These are phyloP conservation scores for Alternaria metachromatica DNA, from an alignment of 2,329 filamentous ascomycete genomes.

Conservation along the genomic window DNA sequence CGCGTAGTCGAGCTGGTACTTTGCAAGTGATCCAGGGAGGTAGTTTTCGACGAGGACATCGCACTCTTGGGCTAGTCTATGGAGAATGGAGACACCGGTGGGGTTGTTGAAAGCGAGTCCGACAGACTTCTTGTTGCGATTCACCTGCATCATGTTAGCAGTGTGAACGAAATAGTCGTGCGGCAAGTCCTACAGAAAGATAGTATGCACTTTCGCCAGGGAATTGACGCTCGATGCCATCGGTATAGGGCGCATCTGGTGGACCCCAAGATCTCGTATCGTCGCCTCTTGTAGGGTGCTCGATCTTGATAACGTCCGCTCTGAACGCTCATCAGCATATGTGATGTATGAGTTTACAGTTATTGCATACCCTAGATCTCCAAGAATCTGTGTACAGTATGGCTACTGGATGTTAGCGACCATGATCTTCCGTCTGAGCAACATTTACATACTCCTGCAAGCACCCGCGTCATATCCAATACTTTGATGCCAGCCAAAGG, in stretches of 20 bases:
- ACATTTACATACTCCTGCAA: conserved; percentile 61
- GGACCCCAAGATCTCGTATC: conserved; percentile 97
- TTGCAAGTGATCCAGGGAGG: conserved; percentile 83
- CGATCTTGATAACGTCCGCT: conserved; percentile 95
- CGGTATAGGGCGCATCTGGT: conserved; percentile 80
- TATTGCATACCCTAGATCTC: conserved; percentile 79
- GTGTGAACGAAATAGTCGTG: too few species aligned
- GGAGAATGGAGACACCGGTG: conserved; percentile 82
- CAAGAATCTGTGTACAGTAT: conserved; percentile 95
- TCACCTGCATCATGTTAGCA: conserved; percentile 65
- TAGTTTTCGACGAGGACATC: conserved; percentile 98
- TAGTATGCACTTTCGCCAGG: conserved; percentile 97
- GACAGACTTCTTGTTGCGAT: conserved; percentile 96
- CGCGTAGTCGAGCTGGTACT: conserved; percentile 88
- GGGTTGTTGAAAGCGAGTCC: conserved; percentile 88
- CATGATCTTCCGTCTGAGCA: not conserved
- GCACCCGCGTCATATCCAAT: conserved; percentile 93
- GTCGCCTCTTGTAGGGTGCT: conserved; percentile 89
- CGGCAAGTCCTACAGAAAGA: conserved; percentile 67
- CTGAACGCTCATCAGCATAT: conserved; percentile 55
- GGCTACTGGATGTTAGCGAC: conserved; percentile 64
- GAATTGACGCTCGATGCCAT: conserved; percentile 64
- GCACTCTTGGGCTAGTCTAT: conserved; percentile 80
- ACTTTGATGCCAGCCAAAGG: conserved; percentile 87
- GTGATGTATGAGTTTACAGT: not conserved